phyloP scores from a whole-genome alignment of 257 asterid genomes.

The Solanum pennellii region DNA sequence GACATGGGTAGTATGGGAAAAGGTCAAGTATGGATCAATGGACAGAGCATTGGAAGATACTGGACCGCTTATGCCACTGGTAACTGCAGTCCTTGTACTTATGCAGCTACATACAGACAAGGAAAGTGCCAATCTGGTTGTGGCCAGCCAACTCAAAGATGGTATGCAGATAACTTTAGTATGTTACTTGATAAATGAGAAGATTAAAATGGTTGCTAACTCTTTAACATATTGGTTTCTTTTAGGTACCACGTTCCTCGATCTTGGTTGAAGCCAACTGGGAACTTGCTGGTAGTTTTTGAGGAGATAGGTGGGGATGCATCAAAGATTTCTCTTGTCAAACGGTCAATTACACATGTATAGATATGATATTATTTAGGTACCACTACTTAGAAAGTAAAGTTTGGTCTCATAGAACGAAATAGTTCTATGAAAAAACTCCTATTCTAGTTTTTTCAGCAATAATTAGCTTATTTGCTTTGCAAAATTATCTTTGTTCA shows the following conservation, averaged over 20 bases:
- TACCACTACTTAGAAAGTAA: background rate
- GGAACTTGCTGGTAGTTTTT: conserved; percentile 56
- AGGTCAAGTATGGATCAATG: conserved; percentile 88
- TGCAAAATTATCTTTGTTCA: background rate
- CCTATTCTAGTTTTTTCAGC: background rate
- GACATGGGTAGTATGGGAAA: conserved; percentile 85
- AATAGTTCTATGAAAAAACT: background rate
- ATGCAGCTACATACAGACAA: conserved; percentile 55
- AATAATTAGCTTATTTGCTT: background rate
- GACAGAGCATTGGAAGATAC: conserved; percentile 80
- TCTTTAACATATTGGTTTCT: background rate
- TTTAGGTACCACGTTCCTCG: conserved; percentile 91
- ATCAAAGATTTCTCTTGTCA: conserved; percentile 62
- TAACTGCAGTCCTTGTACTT: conserved; percentile 52
- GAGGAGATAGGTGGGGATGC: conserved; percentile 96
- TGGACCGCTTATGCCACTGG: conserved; percentile 81
- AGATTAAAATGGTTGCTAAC: background rate
- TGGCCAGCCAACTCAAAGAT: conserved; percentile 92
- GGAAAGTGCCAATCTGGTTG: conserved; percentile 79
- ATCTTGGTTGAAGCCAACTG: conserved; percentile 70
- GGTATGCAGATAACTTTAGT: conserved; percentile 25
- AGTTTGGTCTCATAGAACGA: background rate
- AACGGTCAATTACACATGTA: conserved; percentile 38
- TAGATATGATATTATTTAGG: conserved; percentile 12
- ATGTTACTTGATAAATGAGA: background rate